Evolutionary conservation across 805 yeast species (phyloP), one percentile per base, ranked within the genome.

Genomic region (Saturnispora dispora): DNA sequence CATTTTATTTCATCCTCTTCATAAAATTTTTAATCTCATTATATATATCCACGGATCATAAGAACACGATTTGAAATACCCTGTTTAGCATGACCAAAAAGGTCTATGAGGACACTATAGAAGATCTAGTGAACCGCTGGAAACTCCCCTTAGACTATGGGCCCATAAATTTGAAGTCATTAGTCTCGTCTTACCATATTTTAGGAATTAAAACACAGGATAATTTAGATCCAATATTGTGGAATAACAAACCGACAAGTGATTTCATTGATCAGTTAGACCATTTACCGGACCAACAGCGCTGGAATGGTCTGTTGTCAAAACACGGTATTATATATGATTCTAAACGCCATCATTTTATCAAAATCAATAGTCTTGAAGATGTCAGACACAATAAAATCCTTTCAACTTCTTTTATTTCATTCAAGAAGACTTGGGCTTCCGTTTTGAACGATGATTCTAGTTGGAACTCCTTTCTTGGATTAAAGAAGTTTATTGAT

Each of bases 341-440:
- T 25, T 25, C 48, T 25, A 5, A 20, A 3, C 32, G 42, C 17
- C 27, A 37, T 18, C 48, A 46, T 23, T 46, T 46, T 18, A 30
- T 46, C 20, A 46, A 46, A 46, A 37, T 46, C 11, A 32, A 46
- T 5, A 30, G 22, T 25, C 37, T 46, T 23, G 43, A 46, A 10
- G 48, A 46, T 46, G 48, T 46, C 9, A 32, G 42, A 10, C 20
- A 18, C n/a, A 46, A 46, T 23, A 46, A 46, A 18, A 39, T 46
- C 17, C 22, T 46, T 23, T 46, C 48, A 25, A 46, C 42, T 15
- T 36, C 42, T 5, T 46, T 46, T 18, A 27, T 46, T 25, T 46
- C 48, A 3, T 46, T 36, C 20, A 46, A 37, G 36, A 46, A 46
- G 28, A 46, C 42, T n/a, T 46, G 48, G 48, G 43, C 32, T 32